Evolutionary conservation across 306 rosid species (phyloP).

Genomic region (Canavalia gladiata): DNA sequence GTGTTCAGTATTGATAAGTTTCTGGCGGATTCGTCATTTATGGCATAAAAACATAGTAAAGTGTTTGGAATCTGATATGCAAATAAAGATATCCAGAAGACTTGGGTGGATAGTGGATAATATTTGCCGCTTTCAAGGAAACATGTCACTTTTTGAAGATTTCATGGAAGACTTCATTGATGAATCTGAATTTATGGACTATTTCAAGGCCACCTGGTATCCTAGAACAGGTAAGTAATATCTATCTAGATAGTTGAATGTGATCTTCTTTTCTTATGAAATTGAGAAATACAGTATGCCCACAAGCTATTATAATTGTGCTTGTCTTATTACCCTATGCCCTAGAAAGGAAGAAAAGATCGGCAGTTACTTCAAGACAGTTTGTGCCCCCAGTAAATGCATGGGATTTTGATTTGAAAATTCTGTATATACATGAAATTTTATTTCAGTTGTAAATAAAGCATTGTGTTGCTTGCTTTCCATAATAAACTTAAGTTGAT

Average conservation of each 20-base stretch:
- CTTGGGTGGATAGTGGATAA: slow-evolving; percentile 72
- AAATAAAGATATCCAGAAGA: slow-evolving; percentile 66
- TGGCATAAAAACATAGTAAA: slow-evolving; percentile 86
- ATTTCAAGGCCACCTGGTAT: slow-evolving; percentile 89
- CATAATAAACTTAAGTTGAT: background rate
- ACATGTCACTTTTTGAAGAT: slow-evolving; percentile 67
- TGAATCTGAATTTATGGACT: slow-evolving; percentile 77
- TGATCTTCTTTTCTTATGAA: background rate
- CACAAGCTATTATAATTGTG: slow-evolving; percentile 19
- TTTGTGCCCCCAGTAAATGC: slow-evolving; percentile 15
- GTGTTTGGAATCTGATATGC: slow-evolving; percentile 65
- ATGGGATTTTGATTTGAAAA: slow-evolving; percentile 17
- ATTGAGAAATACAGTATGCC: slow-evolving; percentile 7
- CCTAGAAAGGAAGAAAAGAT: background rate
- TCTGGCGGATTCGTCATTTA: slow-evolving; percentile 85
- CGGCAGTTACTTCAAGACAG: slow-evolving; percentile 11
- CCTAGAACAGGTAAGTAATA: slow-evolving; percentile 78
- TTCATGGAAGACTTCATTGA: slow-evolving; percentile 78
- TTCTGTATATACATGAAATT: background rate
- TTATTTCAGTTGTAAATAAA: slow-evolving; percentile 10
- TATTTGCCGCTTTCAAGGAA: slow-evolving; percentile 66
- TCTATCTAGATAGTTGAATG: slow-evolving; percentile 44
- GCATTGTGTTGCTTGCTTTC: background rate
- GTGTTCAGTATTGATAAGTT: slow-evolving; percentile 78
- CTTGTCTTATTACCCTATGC: slow-evolving; percentile 18